Evolutionary conservation across 192 early-diverging fungal species (phyloP), one percentile per base, ranked within the genome.

Genomic region (Entomortierella lignicola): DNA sequence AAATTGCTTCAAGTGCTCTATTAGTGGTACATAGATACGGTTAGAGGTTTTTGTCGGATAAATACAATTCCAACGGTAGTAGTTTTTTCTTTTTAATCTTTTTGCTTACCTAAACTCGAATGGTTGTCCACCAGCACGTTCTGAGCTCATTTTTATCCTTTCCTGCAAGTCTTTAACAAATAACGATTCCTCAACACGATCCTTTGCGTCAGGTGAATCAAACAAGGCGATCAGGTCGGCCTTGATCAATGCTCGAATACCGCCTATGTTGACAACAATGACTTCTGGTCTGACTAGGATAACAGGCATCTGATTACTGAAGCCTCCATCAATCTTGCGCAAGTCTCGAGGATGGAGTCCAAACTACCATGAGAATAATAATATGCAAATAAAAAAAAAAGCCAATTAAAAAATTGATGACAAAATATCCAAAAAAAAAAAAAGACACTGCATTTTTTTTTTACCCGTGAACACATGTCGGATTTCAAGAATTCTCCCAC

Each of bases 201-300:
- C 82, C 8, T 86, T 86, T 8, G 85, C 63, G 53, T 88, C 90
- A 42, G 85, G 85, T 3, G 88, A 83, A 74, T 92, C 89, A 57
- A 94, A 92, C 18, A 96, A 81, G 43, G 94, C 88, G 0, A 92
- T 87, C 51, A 82, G 75, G 71, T 94, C 92, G n/a, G 90, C 87
- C 61, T 91, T 91, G 50, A 97, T 90, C 26, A 97, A 75, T 26
- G 94, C 95, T 32, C 90, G 84, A 54, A 94, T 89, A 63, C 95
- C 89, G 27, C 87, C 85, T 34, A 97, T 71, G 59, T 97, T 95
- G 32, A 95, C 86, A 8, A 97, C 77, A 53, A 97, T 93, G 2
- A 93, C 91, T 34, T 92, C 87, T 0, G 88, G 77, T n/a, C 95
- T 89, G 23, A 95, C 94, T 20, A 97, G 83, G 26, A 97, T 91